Evolutionary conservation across 2,329 filamentous ascomycete species (phyloP), one percentile per base, ranked within the genome.

Genomic region (Cordyceps fumosorosea): DNA sequence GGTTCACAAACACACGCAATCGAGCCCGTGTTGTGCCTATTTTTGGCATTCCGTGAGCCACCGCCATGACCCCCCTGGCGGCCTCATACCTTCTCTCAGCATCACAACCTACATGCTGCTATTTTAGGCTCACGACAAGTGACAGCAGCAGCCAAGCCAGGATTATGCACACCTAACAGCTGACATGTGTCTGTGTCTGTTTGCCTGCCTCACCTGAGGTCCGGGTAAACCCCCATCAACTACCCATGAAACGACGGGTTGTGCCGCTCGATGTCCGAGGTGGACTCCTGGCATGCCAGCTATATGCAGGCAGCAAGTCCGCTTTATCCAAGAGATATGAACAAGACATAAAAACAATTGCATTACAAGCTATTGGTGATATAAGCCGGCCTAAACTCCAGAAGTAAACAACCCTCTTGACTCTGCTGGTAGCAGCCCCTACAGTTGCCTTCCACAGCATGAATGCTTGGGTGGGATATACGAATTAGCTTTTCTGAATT

Each of bases 331-430:
- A 22, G 20, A 60, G 3, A 26, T 14, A 12, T 50, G 11, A 45
- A 22, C 12, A 53, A 20, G 40, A 50, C 32, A 60, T 42, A n/a
- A n/a, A 59, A 52, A 45, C 22, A 45, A 24, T 47, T 37, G 50
- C 48, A 54, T 60, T 53, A 53, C 48, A 34, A 60, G 50, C 57
- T 60, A 54, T 54, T 45, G 37, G 53, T 60, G 40, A 53, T 60
- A 54, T 60, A 47, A 60, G 48, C 40, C 54, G 24, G 29, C 57
- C 57, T 53, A 18, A 47, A 60, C 57, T 45, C 57, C 57, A n/a
- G 26, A 37, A 60, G 34, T 45, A 60, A 54, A 37, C 48, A 48
- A 18, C 50, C 57, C 26, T 29, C 11, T 58, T 32, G 34, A 58
- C 56, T 52, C 34, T 45, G 48, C 18, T 2, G 47, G 34, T 42